phyloP scores from a whole-genome alignment of 2,329 filamentous ascomycete species.

The Xylariales sp. region DNA sequence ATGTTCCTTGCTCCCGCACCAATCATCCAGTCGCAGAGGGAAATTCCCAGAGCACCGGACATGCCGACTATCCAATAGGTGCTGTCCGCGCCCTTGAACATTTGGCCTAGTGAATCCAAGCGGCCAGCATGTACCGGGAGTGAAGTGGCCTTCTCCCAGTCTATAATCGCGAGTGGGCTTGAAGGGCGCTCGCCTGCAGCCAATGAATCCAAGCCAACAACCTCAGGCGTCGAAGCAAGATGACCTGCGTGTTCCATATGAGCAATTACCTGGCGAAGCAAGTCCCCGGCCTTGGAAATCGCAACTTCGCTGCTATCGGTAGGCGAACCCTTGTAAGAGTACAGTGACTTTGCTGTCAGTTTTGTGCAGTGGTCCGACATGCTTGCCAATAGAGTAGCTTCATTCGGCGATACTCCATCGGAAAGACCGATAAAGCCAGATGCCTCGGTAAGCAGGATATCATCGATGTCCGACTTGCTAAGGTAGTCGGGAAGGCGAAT shows the following conservation, averaged over 20 bases:
- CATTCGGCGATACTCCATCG: not conserved
- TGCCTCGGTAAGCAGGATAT: not conserved
- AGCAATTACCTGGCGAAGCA: no score
- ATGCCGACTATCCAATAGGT: conserved; percentile 16
- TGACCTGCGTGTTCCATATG: no score
- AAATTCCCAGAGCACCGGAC: conserved; percentile 9
- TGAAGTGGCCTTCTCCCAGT: not conserved
- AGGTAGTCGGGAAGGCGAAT: not conserved
- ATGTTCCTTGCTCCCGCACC: conserved; percentile 9
- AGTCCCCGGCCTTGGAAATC: no score
- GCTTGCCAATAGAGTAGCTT: no score
- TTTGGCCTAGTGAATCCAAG: conserved; percentile 8
- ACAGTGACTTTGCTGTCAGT: no score
- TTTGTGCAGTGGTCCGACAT: no score
- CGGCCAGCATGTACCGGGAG: conserved; percentile 3
- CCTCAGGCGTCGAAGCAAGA: no score
- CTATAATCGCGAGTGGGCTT: conserved; percentile 4
- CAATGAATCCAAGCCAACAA: no score
- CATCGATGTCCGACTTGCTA: not conserved
- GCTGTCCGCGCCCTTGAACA: conserved; percentile 10
- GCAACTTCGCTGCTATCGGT: no score
- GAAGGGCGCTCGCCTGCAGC: no score
- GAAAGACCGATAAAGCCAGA: not conserved
- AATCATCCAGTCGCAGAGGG: conserved; percentile 15
- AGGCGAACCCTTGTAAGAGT: no score